phyloP scores from a whole-genome alignment of 306 rosid genomes.

The Malus asiatica region DNA sequence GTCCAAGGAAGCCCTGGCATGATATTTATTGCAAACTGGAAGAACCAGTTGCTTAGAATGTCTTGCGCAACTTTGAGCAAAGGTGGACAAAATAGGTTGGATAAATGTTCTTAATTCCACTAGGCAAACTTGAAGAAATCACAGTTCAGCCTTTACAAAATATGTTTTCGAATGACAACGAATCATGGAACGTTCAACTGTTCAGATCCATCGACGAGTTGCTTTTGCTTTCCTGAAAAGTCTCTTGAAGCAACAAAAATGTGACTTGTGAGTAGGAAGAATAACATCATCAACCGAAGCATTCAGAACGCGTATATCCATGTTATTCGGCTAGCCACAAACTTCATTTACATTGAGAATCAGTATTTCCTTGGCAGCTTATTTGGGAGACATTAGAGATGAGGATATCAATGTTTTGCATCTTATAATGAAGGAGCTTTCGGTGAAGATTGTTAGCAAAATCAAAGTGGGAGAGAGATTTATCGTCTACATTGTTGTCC shows the following conservation, averaged over 20 bases:
- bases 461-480: conserved; percentile 76
- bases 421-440: conserved; percentile 72
- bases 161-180: conserved; percentile 15
- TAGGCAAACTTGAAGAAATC: conserved; percentile 16
- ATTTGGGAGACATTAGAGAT: conserved; percentile 48
- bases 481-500: conserved; percentile 62
- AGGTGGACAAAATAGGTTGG: conserved; percentile 73
- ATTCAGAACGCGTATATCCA: conserved; percentile 76
- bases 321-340: conserved; percentile 68
- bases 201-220: conserved; percentile 82
- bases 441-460: conserved; percentile 75
- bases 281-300: conserved; percentile 59
- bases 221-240: conserved; percentile 49
- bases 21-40: conserved; percentile 78
- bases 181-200: conserved; percentile 70
- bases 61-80: conserved; percentile 64
- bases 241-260: conserved; percentile 29
- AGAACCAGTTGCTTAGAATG: conserved; percentile 83
- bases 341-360: conserved; percentile 84
- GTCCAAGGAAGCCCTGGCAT: conserved; percentile 98
- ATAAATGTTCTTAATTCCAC: conserved; percentile 25
- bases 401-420: conserved; percentile 70
- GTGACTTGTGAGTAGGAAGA: conserved; percentile 75
- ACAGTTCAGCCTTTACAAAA: conserved; percentile 18
- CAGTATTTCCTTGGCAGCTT: conserved; percentile 90